Base-by-base conservation (phyloP, 2,329 filamentous ascomycete genomes). In the Penicillium sp. region DNA sequence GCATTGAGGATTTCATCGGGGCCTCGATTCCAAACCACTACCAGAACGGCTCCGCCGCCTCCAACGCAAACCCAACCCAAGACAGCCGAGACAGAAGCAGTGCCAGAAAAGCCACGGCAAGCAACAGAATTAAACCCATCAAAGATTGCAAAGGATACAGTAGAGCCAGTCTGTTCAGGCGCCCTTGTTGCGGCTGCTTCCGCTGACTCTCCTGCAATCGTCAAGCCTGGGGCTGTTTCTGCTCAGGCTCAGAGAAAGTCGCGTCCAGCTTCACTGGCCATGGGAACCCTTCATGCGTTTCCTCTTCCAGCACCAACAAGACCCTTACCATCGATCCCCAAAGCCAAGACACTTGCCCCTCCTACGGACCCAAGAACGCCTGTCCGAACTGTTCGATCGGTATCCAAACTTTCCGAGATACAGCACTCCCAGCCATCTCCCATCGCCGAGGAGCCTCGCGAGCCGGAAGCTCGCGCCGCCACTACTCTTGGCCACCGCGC, bases 241-340 rank as follows among this genome's bases (percentile, higher is more conserved):
- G 25, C 54, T 2, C 50, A 59, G 31, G 19, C 5, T 23, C 39
- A 42, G 47, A 48, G 31, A 25, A 59, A 51, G 21, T 43, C 60
- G 31, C 68, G 66, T 8, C 63, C 63, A 11, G 51, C 63, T 4
- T 71, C 70, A 0, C 45, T 71, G 42, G 66, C 67, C 5, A 59
- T 68, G 55, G 63, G 64, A 16, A 62, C 69, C 0, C 63, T 75
- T 16, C 62, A 74, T 35, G 62, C 69, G 14, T 72, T 73, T 37
- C 70, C 73, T 59, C 66, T 73, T 21, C 74, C 74, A 16, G 72
- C 73, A 31, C 74, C 74, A 13, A 70, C 63, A 26, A 67, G 61
- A 31, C 72, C 74, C 29, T 54, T 76, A 4, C 74, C 74, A 50
- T 69, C 69, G 4, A 54, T 75, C 9, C 74, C 74, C 10, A 61